Conservation (phyloP, 169 alveolate species). For the Ichthyophthirius multifiliis region DNA sequence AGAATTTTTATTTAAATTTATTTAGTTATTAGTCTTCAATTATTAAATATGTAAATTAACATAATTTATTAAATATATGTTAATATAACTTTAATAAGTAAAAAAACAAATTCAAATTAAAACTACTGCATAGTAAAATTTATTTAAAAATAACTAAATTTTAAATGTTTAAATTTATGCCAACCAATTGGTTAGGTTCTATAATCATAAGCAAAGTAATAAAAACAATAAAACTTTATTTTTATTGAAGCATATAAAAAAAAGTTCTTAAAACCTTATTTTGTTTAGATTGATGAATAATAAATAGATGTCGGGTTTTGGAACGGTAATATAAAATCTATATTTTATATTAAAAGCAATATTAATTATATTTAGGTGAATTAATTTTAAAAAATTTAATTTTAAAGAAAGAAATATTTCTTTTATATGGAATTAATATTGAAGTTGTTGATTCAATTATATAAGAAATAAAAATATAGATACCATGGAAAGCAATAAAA, state of each 20-base stretch:
- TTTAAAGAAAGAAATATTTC: background rate
- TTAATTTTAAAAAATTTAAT: background rate
- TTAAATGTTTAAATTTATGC: slow-evolving; percentile 11
- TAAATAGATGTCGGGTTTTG: slow-evolving; percentile 5
- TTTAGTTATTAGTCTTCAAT: too few species aligned
- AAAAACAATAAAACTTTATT: background rate
- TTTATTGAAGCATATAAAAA: background rate
- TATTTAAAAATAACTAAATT: too few species aligned
- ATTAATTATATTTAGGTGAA: too few species aligned
- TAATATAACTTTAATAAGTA: too few species aligned
- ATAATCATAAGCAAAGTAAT: slow-evolving; percentile 4
- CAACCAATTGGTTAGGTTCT: background rate
- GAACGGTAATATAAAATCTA: slow-evolving; percentile 10
- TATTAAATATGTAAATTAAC: too few species aligned
- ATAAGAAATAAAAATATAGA: background rate
- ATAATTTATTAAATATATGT: too few species aligned
- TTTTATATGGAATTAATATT: background rate
- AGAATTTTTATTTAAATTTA: too few species aligned
- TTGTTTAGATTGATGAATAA: background rate
- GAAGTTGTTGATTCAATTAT: slow-evolving; percentile 5
- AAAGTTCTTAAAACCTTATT: slow-evolving; percentile 6
- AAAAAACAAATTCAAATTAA: too few species aligned
- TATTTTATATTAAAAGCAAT: too few species aligned
- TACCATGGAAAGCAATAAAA: background rate
- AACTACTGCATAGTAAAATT: too few species aligned